Conservation (phyloP, 495 filamentous ascomycete species). For the Glarea lozoyensis region DNA sequence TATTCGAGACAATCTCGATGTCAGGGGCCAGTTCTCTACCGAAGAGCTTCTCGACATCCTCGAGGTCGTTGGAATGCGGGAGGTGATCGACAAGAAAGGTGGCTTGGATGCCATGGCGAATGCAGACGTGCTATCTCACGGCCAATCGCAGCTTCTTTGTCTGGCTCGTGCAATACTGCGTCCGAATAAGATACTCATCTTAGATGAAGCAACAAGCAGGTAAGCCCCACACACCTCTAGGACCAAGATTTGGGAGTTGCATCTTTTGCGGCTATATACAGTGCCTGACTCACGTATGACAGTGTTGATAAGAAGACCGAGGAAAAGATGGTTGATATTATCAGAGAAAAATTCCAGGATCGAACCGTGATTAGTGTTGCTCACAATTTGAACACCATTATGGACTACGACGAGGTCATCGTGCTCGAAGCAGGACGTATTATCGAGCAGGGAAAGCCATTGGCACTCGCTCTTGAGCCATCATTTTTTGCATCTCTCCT, state of each 20-base stretch:
- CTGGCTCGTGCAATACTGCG: conserved; percentile 33
- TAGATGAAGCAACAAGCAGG: conserved; percentile 42
- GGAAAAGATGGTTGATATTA: conserved; percentile 47
- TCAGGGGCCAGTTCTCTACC: conserved; percentile 27
- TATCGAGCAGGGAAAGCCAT: neutral
- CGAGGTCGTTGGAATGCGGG: conserved; percentile 28
- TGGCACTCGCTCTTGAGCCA: neutral
- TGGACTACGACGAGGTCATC: conserved; percentile 28
- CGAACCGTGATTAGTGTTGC: conserved; percentile 55
- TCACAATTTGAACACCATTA: conserved; percentile 51
- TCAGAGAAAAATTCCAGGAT: conserved; percentile 45
- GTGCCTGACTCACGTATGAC: neutral
- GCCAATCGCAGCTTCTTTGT: conserved; percentile 39
- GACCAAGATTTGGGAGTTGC: neutral
- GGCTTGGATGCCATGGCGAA: conserved; percentile 33
- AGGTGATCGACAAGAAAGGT: conserved; percentile 28
- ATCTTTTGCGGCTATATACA: neutral
- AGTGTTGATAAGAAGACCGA: conserved; percentile 46
- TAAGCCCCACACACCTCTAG: conserved; percentile 1
- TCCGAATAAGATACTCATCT: conserved; percentile 28
- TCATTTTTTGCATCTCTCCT: neutral
- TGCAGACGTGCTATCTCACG: conserved; percentile 29
- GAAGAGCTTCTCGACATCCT: conserved; percentile 30
- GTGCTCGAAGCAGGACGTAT: neutral
- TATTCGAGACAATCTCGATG: conserved; percentile 41